Evolutionary conservation across 495 filamentous ascomycete species (phyloP), one percentile per base, ranked within the genome.

Genomic region (Tuber indicum): DNA sequence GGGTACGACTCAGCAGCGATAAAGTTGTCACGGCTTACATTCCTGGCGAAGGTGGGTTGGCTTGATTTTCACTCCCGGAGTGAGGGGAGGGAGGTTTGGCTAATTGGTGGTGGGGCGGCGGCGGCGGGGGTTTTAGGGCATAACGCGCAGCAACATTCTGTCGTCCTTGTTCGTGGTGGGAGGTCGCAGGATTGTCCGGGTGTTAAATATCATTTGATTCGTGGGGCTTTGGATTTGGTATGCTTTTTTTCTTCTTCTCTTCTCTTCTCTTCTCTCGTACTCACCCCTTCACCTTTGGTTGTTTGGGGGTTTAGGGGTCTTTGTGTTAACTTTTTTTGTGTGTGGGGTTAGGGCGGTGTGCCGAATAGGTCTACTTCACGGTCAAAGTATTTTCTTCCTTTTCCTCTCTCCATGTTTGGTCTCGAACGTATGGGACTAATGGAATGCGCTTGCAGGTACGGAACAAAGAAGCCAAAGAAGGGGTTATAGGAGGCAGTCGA

Each of bases 111-210:
- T 44, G 14, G 41, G 49, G 71, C 39, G 71, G 21, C 0, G 16
- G 45, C 2, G 45, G 21, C 0, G 16, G 45, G 1, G 45, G 16
- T 5, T 47, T 39, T 83, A 91, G 91, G 96, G 46, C 96, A 99
- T 87, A 99, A 98, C 87, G 93, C 97, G 79, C 95, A 97, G 87
- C 96, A 98, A 89, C 96, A 99, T 88, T 94, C 91, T 83, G 96
- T 99, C 46, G 96, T 99, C 73, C 87, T 98, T 77, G 94, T 98
- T 19, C 88, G 96, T 76, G 96, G 96, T 71, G 96, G 96, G 23
- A 86, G 96, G 81, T 89, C 89, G 71, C 96, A 98, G 89, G 96
- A 99, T 91, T 98, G 95, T 87, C 96, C 96, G 74, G 96, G 96
- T 89, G 96, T 99, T 86, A 91, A 94, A 81, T 99, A 99, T 84